phyloP scores from a whole-genome alignment of 75 land plant species.

The Sequoia sempervirens region DNA sequence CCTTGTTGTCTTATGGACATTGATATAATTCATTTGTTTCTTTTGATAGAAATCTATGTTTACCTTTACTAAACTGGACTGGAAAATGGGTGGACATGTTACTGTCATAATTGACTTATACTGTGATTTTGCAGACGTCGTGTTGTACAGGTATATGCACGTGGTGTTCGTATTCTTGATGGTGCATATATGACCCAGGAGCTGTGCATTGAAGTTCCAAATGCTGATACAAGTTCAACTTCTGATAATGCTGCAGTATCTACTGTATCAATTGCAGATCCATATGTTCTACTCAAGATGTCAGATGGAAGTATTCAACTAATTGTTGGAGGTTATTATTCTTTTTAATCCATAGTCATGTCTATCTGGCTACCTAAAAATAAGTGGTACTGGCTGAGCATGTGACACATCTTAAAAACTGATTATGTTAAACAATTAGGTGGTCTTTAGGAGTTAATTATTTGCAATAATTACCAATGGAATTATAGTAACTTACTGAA shows the following conservation, averaged over 20 bases:
- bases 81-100: not conserved
- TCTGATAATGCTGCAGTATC: constrained; percentile 39
- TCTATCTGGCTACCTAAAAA: not conserved
- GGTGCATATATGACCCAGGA: constrained; percentile 90
- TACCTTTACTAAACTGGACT: not conserved
- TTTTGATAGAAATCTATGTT: not conserved
- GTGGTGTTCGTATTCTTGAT: constrained; percentile 88
- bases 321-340: constrained; percentile 78
- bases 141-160: constrained; percentile 81
- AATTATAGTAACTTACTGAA: not conserved
- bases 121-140: constrained; percentile 50
- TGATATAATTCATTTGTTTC: not conserved
- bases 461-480: not conserved
- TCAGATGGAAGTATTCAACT: constrained; percentile 88
- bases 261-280: constrained; percentile 89
- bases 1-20: not conserved
- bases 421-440: not conserved
- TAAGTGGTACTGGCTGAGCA: not conserved
- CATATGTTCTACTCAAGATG: constrained; percentile 87
- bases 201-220: constrained; percentile 41
- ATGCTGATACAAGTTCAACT: constrained; percentile 28
- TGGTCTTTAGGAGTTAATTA: not conserved
- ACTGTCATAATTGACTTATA: not conserved
- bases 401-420: not conserved
- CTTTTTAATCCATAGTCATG: not conserved